phyloP scores from a whole-genome alignment of 2,329 filamentous ascomycete species.

The Thermoascus crustaceus region DNA sequence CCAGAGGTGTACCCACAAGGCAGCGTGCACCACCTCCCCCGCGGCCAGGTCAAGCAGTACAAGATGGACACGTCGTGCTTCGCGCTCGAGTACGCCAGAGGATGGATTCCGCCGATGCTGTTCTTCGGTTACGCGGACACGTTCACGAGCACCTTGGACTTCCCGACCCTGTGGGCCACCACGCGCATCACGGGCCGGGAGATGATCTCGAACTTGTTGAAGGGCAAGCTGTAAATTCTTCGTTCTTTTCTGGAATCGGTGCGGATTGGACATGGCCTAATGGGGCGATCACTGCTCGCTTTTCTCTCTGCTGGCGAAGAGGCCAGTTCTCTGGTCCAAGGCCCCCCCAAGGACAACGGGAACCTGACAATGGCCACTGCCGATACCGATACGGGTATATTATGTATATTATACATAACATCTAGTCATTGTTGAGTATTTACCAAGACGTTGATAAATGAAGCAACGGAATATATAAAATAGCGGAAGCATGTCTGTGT shows the following conservation, averaged over 20 bases:
- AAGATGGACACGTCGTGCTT: constrained; percentile 37
- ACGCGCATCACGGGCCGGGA: constrained; percentile 62
- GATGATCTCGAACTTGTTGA: constrained; percentile 65
- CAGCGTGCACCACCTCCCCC: constrained; percentile 32
- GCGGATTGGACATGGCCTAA: no score
- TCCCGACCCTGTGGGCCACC: constrained; percentile 79
- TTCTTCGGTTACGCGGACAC: constrained; percentile 82
- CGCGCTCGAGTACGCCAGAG: constrained; percentile 39
- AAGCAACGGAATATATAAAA: no score
- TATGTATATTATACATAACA: no score
- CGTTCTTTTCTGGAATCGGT: not conserved
- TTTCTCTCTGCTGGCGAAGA: no score
- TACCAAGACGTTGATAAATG: no score
- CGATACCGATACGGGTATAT: no score
- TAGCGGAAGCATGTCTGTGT: no score
- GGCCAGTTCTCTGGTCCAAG: no score
- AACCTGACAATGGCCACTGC: no score
- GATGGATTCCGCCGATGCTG: constrained; percentile 90
- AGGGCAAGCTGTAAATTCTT: constrained; percentile 58
- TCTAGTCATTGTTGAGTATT: no score
- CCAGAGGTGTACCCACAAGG: constrained; percentile 31
- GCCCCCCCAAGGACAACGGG: no score
- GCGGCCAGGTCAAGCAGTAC: constrained; percentile 69
- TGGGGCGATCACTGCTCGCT: no score
- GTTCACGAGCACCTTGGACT: constrained; percentile 71